Evolutionary conservation across 75 land plant species (phyloP).

Genomic region (Pinus taeda): DNA sequence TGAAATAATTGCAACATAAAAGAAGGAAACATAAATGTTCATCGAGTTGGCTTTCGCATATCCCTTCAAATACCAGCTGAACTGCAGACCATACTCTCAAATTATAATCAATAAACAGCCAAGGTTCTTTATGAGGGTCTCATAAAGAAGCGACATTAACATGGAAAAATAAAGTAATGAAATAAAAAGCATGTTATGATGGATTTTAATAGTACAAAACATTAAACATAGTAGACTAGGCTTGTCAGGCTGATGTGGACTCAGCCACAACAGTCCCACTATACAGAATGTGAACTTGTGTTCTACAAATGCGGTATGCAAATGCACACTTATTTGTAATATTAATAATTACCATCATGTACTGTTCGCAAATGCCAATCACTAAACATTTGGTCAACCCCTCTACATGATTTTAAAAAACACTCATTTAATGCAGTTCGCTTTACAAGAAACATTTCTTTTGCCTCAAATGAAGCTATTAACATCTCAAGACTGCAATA

Average conservation of each 20-base stretch:
- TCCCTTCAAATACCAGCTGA: no score
- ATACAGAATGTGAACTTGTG: not conserved
- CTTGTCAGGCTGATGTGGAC: not conserved
- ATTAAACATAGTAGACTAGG: not conserved
- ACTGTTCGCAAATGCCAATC: not conserved
- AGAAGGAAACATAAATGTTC: no score
- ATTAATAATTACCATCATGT: no score
- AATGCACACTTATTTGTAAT: no score
- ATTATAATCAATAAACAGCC: not conserved
- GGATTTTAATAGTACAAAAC: not conserved
- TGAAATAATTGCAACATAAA: no score
- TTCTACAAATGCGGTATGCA: no score
- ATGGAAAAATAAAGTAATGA: not conserved
- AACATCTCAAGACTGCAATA: not conserved
- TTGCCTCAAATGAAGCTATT: not conserved
- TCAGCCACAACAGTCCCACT: not conserved
- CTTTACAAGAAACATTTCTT: constrained; percentile 1
- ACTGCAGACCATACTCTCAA: not conserved
- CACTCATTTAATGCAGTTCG: not conserved
- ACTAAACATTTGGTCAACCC: not conserved
- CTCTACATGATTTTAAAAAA: not conserved
- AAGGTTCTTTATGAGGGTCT: not conserved
- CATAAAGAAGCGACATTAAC: not conserved
- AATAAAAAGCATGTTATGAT: not conserved
- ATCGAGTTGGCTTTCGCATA: no score